Evolutionary conservation across 1,284 basidiomycete genomes (phyloP).

Genomic region (Malassezia pachydermatis): DNA sequence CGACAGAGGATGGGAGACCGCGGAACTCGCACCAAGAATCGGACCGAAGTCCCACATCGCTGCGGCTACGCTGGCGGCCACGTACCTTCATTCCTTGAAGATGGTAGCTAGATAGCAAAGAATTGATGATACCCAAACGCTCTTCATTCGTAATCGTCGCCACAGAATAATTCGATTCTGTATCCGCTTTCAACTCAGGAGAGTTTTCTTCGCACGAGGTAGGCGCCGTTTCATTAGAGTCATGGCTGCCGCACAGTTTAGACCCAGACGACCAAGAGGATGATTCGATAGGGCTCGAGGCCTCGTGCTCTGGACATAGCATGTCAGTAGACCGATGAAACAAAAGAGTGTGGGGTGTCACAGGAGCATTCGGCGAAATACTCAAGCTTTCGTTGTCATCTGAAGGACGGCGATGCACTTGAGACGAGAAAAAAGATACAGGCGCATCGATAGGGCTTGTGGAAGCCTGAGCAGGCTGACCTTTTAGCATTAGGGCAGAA

Average conservation of each 20-base stretch:
- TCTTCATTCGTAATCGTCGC: too few species aligned
- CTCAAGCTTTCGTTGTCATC: not conserved
- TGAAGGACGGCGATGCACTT: not conserved
- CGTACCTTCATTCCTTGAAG: too few species aligned
- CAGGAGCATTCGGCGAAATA: not conserved
- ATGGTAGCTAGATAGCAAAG: too few species aligned
- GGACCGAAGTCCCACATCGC: conserved; percentile 3
- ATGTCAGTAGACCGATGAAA: conserved; percentile 3
- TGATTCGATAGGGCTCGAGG: not conserved
- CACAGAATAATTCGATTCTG: not conserved
- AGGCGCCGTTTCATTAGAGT: not conserved
- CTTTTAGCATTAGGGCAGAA: not conserved
- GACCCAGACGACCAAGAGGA: conserved; percentile 15
- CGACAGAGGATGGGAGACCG: too few species aligned
- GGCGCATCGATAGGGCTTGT: not conserved
- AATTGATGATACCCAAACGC: too few species aligned
- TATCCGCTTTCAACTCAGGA: not conserved
- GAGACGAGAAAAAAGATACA: not conserved
- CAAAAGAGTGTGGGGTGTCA: conserved; percentile 9
- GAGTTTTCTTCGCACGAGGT: not conserved
- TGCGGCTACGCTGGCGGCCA: conserved; percentile 2
- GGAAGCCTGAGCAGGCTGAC: not conserved
- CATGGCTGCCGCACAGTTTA: conserved; percentile 2
- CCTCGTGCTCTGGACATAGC: not conserved
- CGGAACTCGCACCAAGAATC: not conserved